phyloP scores from a whole-genome alignment of 768 basidiomycete species.

The Leccinum boreale region DNA sequence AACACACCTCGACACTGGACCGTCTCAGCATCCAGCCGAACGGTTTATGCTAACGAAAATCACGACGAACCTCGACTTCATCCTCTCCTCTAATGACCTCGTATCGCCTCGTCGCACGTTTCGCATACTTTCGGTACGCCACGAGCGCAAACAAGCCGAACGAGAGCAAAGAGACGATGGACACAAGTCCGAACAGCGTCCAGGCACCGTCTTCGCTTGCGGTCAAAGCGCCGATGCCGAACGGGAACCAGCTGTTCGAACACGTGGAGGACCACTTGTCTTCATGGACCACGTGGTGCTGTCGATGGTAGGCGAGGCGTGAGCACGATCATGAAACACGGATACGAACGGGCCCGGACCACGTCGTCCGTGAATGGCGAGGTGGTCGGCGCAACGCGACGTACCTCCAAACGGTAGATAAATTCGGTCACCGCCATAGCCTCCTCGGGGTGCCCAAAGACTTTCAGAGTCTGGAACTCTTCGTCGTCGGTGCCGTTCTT shows the following conservation, averaged over 20 bases:
- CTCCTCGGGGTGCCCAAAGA: constrained; percentile 68
- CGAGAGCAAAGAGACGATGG: constrained; percentile 9
- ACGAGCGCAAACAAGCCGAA: constrained; percentile 13
- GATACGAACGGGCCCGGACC: constrained; percentile 17
- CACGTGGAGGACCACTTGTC: constrained; percentile 42
- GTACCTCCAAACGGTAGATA: constrained; percentile 77
- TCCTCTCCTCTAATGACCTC: constrained; percentile 1
- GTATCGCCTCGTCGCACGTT: constrained; percentile 6
- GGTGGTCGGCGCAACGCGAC: constrained; percentile 7
- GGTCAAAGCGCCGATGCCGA: constrained; percentile 2
- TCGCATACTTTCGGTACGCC: constrained; percentile 11
- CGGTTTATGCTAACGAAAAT: background rate
- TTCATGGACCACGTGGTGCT: constrained; percentile 33
- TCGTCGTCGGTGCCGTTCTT: constrained; percentile 65
- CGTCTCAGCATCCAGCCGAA: background rate
- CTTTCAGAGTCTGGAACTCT: constrained; percentile 59
- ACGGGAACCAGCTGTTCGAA: constrained; percentile 30
- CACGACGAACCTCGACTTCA: constrained; percentile 8
- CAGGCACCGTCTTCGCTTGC: background rate
- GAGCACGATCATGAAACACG: background rate
- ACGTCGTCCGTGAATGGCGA: constrained; percentile 18
- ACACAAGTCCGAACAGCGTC: background rate
- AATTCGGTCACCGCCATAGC: constrained; percentile 76
- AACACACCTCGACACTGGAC: constrained; percentile 3
- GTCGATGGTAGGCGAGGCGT: background rate